A percentile compares a stretch with the other conserved stretches of the same genome.
Evolutionary conservation across 1,284 basidiomycete genomes (phyloP).

Genomic region (Pholiota adiposa): DNA sequence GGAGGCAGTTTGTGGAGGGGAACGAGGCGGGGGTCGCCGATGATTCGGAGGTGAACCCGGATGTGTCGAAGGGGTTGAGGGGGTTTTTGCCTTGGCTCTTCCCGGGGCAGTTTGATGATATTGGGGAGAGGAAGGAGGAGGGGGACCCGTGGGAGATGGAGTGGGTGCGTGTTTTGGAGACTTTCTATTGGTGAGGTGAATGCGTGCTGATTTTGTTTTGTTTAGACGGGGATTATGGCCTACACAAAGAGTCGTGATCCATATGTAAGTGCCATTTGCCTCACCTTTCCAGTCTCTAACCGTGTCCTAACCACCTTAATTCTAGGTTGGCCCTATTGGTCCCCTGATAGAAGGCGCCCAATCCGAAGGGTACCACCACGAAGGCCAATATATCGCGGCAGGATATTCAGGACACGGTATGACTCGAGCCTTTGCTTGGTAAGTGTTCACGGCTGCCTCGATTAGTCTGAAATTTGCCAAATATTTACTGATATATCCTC

Average conservation of each 20-base stretch:
- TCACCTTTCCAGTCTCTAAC: neutral
- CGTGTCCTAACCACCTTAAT: no score
- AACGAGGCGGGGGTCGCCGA: conserved; percentile 63
- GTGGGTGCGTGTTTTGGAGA: conserved; percentile 54
- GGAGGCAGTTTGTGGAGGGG: conserved; percentile 49
- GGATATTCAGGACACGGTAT: conserved; percentile 85
- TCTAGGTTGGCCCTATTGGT: conserved; percentile 69
- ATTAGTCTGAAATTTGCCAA: neutral
- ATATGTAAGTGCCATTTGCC: conserved; percentile 53
- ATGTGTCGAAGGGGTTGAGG: conserved; percentile 53
- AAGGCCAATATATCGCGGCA: conserved; percentile 75
- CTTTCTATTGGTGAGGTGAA: neutral
- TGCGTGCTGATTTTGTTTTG: neutral
- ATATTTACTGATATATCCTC: conserved; percentile 4
- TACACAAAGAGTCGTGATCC: conserved; percentile 69
- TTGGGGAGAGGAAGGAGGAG: conserved; percentile 42
- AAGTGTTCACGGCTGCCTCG: conserved; percentile 4
- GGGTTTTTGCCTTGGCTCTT: conserved; percentile 65
- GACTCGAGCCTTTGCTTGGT: conserved; percentile 79
- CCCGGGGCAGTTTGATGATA: conserved; percentile 50
- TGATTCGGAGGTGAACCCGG: conserved; percentile 57
- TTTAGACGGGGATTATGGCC: conserved; percentile 81
- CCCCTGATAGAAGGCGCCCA: conserved; percentile 22
- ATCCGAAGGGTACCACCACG: conserved; percentile 25
- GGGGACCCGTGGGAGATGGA: conserved; percentile 56